Evolutionary conservation across 108 stramenopile species (phyloP).

Genomic region (Nitzschia palea): DNA sequence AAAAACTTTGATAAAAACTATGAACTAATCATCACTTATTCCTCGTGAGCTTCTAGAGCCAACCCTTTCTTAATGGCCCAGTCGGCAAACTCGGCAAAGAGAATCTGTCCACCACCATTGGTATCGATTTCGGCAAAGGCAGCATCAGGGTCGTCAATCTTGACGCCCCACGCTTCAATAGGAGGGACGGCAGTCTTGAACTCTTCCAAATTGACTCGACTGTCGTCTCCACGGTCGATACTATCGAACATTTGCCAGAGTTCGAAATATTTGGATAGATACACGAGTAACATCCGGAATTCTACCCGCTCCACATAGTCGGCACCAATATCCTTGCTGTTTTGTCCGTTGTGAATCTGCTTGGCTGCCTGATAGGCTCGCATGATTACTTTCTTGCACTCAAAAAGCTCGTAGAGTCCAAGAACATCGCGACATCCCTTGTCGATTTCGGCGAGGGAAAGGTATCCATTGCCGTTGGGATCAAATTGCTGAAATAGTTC

Average conservation of each 20-base stretch:
- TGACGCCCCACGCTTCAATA: constrained; percentile 13
- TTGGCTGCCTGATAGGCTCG: constrained; percentile 32
- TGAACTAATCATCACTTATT: too few relatives aligned
- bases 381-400: constrained; percentile 29
- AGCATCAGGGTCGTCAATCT: constrained; percentile 20
- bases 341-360: background rate
- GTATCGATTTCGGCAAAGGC: constrained; percentile 32
- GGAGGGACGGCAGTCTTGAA: constrained; percentile 16
- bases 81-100: constrained; percentile 42
- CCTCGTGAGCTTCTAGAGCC: constrained; percentile 1
- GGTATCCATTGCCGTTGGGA: constrained; percentile 33
- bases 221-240: constrained; percentile 19
- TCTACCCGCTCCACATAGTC: constrained; percentile 24
- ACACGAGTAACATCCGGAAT: constrained; percentile 29
- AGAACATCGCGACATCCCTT: constrained; percentile 17
- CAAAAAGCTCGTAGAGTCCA: constrained; percentile 17
- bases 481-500: constrained; percentile 30
- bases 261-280: constrained; percentile 22
- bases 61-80: constrained; percentile 35
- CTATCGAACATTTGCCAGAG: constrained; percentile 26
- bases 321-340: background rate
- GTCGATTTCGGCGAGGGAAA: constrained; percentile 30
- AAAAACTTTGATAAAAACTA: too few relatives aligned
- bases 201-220: constrained; percentile 25
- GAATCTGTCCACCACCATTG: constrained; percentile 36